These are phyloP conservation scores for Tubosaeta sp. DNA, from an alignment of 768 basidiomycete genomes.

Conservation along the genomic window DNA sequence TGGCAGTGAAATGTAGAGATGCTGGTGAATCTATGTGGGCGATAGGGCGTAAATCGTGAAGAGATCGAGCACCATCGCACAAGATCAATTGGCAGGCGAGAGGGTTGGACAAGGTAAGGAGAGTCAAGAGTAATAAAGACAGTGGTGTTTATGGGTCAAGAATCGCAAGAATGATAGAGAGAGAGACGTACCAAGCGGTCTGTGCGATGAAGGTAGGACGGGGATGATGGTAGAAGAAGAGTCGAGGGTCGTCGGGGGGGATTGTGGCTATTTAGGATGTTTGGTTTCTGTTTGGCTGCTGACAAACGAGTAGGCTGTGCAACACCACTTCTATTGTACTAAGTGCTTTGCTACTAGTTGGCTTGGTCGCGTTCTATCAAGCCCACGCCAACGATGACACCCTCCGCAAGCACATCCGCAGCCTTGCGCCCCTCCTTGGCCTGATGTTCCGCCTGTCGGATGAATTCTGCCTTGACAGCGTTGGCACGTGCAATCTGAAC, in stretches of 20 bases:
- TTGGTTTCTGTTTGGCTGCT: conserved; percentile 38
- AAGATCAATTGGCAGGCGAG: conserved; percentile 27
- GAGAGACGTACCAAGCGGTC: conserved; percentile 11
- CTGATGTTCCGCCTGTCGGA: conserved; percentile 59
- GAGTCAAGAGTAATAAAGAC: background rate
- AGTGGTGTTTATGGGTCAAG: background rate
- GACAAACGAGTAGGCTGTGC: conserved; percentile 23
- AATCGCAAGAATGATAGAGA: background rate
- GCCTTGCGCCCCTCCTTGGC: conserved; percentile 68
- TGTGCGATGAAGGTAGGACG: background rate
- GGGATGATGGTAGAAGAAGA: conserved; percentile 29
- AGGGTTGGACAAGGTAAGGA: background rate
- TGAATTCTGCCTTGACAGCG: conserved; percentile 65
- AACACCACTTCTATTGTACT: conserved; percentile 5
- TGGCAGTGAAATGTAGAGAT: conserved; percentile 30
- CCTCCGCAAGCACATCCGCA: conserved; percentile 67
- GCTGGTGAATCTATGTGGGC: conserved; percentile 13
- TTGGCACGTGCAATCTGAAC: conserved; percentile 61
- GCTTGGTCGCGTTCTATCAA: conserved; percentile 56
- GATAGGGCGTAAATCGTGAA: conserved; percentile 12
- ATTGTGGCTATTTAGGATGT: conserved; percentile 34
- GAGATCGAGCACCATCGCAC: conserved; percentile 36
- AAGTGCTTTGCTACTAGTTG: background rate
- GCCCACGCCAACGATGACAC: conserved; percentile 71
- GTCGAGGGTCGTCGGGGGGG: conserved; percentile 9